These are phyloP conservation scores for Podospora pseudoanserina DNA, from an alignment of 495 filamentous ascomycete species.

Conservation along the genomic window DNA sequence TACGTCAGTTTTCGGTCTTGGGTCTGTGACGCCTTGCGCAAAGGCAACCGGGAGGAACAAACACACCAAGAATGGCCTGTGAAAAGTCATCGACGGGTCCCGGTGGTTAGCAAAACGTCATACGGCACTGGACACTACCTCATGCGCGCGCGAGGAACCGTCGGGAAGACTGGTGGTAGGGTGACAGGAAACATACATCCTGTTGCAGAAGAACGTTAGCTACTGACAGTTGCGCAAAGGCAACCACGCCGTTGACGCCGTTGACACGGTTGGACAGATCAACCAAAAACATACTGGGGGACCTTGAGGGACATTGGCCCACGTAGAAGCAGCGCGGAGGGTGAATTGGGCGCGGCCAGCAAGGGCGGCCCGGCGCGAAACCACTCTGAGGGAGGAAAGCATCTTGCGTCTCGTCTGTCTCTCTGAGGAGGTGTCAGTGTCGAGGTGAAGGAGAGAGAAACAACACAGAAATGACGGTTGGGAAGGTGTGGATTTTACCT, in stretches of 20 bases:
- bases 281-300: constrained; percentile 68
- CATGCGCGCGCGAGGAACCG: background rate
- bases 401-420: constrained; percentile 16
- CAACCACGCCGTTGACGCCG: background rate
- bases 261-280: background rate
- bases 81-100: constrained; percentile 6
- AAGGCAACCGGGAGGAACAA: constrained; percentile 6
- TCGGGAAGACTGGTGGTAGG: background rate
- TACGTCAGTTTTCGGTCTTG: constrained; percentile 10
- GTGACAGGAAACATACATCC: constrained; percentile 55
- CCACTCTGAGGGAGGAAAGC: constrained; percentile 36
- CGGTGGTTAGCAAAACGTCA: constrained; percentile 23
- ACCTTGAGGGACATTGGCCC: constrained; percentile 86
- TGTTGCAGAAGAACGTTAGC: constrained; percentile 21
- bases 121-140: background rate
- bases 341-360: constrained; percentile 36
- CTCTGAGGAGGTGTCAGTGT: background rate
- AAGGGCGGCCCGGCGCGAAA: constrained; percentile 35
- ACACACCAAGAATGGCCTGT: constrained; percentile 74
- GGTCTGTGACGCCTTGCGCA: background rate
- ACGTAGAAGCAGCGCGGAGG: constrained; percentile 71
- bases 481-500: constrained; percentile 1
- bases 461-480: constrained; percentile 1
- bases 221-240: constrained; percentile 6
- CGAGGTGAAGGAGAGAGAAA: background rate